Conservation (phyloP, 345 rosid genomes). For the Xanthoceras sorbifolium region DNA sequence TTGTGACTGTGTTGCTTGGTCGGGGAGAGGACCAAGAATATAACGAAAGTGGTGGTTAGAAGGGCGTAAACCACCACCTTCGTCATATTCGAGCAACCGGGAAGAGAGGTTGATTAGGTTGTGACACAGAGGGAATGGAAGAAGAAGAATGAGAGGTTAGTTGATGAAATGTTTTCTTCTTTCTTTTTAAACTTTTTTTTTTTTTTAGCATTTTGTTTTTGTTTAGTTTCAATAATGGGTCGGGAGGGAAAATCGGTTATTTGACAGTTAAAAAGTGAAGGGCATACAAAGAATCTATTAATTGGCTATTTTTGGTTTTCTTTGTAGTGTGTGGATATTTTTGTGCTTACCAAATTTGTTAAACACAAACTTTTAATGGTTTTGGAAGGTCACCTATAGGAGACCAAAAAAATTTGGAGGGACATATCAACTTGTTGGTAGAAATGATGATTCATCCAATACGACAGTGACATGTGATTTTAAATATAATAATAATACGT, state of each 20-base stretch:
- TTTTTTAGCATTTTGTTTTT: neutral
- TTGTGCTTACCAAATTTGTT: neutral
- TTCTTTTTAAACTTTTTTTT: too few relatives aligned
- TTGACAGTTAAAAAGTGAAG: slow-evolving; percentile 34
- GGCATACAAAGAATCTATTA: slow-evolving; percentile 4
- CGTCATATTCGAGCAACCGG: slow-evolving; percentile 37
- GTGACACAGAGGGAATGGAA: neutral
- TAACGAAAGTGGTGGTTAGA: slow-evolving; percentile 41
- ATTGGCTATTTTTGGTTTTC: neutral
- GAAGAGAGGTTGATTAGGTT: neutral
- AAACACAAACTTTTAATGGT: neutral
- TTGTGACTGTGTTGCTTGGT: slow-evolving; percentile 8
- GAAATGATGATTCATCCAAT: too few relatives aligned
- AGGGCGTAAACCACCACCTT: slow-evolving; percentile 63
- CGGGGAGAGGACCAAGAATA: slow-evolving; percentile 34
- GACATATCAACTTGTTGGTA: too few relatives aligned
- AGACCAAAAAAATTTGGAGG: too few relatives aligned
- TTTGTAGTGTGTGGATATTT: neutral
- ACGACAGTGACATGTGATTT: too few relatives aligned
- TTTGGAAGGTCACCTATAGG: too few relatives aligned
- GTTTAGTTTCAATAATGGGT: neutral
- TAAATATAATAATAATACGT: too few relatives aligned
- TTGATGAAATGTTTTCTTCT: too few relatives aligned
- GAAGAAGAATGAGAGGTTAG: neutral
- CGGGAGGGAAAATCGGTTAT: slow-evolving; percentile 52